phyloP scores from a whole-genome alignment of 2,329 filamentous ascomycete genomes.

The Fusarium sp. region DNA sequence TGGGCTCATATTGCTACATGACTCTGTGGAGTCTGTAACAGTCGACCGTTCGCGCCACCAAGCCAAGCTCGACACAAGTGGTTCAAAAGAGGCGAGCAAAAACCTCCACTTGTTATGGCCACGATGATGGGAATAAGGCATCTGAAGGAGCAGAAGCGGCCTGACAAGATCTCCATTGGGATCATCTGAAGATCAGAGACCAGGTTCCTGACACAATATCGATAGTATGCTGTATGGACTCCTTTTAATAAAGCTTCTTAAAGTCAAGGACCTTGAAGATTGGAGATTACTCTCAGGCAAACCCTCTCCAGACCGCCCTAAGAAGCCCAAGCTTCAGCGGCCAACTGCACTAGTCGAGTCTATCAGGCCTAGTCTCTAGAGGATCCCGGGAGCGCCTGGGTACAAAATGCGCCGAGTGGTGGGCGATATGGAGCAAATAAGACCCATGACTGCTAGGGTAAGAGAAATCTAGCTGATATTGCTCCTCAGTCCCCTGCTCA shows the following conservation, averaged over 20 bases:
- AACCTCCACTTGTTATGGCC: conserved; percentile 14
- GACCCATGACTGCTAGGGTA: conserved; percentile 30
- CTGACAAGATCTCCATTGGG: conserved; percentile 20
- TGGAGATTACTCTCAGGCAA: conserved; percentile 33
- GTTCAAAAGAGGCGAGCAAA: conserved; percentile 20
- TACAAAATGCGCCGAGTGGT: conserved; percentile 44
- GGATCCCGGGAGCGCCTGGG: conserved; percentile 31
- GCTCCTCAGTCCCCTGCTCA: conserved; percentile 37
- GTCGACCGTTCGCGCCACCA: conserved; percentile 38
- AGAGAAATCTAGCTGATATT: conserved; percentile 42
- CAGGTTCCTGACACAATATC: conserved; percentile 17
- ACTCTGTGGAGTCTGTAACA: conserved; percentile 26
- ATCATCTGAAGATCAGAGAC: conserved; percentile 32
- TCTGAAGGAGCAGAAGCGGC: background rate
- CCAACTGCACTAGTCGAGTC: conserved; percentile 28
- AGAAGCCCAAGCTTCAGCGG: conserved; percentile 38
- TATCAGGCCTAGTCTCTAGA: conserved; percentile 28
- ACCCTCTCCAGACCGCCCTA: conserved; percentile 24
- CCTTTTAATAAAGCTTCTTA: conserved; percentile 36
- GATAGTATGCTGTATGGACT: conserved; percentile 5
- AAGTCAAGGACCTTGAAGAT: conserved; percentile 29
- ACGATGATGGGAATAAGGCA: conserved; percentile 20
- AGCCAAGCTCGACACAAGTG: conserved; percentile 30
- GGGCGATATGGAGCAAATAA: conserved; percentile 38
- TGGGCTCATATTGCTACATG: conserved; percentile 35